Conservation (phyloP, 306 rosid species). For the Glycyrrhiza uralensis region DNA sequence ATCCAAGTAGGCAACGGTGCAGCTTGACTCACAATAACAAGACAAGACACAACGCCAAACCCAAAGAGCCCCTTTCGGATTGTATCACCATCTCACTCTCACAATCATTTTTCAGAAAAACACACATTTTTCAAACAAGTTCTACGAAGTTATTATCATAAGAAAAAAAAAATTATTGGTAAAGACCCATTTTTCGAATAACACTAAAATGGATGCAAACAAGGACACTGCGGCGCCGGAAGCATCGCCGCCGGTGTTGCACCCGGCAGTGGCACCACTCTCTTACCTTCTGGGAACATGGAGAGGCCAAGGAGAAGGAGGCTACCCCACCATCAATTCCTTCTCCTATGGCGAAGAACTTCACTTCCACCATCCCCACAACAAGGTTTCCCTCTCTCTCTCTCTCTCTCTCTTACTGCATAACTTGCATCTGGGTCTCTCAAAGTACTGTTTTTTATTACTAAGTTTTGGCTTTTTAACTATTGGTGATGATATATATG, state of each 20-base stretch:
- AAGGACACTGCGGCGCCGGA: constrained; percentile 26
- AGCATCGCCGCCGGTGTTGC: constrained; percentile 30
- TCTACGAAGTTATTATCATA: no score
- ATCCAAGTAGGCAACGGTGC: no score
- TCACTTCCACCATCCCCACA: constrained; percentile 68
- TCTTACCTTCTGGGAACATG: constrained; percentile 72
- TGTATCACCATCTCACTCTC: no score
- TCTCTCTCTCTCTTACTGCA: not conserved
- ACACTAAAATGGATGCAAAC: constrained; percentile 32
- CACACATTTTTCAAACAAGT: no score
- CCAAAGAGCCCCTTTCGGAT: no score
- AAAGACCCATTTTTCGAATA: no score
- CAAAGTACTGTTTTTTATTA: not conserved
- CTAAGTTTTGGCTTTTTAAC: not conserved
- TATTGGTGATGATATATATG: not conserved
- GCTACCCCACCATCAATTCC: constrained; percentile 75
- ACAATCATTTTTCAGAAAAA: no score
- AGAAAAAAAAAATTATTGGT: no score
- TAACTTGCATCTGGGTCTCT: not conserved
- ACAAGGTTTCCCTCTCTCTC: constrained; percentile 45
- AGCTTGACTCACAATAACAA: no score
- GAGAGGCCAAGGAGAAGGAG: constrained; percentile 87
- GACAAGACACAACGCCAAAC: no score
- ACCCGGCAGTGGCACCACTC: constrained; percentile 62
- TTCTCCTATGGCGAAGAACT: constrained; percentile 78